phyloP scores from a whole-genome alignment of 495 filamentous ascomycete genomes.

The Aspergillus haitiensis region DNA sequence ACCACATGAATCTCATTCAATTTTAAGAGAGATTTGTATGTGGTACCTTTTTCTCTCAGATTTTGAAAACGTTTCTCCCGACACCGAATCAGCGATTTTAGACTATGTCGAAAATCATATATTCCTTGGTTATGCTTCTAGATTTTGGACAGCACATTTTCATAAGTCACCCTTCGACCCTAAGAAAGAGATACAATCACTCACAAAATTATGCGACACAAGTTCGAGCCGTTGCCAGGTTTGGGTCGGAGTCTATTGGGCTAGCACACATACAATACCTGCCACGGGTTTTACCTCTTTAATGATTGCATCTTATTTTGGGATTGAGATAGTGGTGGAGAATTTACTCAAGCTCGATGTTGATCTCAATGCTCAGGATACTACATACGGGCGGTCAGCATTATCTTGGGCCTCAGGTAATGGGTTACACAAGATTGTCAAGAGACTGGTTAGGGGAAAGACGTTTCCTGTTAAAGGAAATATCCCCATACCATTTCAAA shows the following conservation, averaged over 20 bases:
- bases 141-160: background rate
- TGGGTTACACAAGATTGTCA: background rate
- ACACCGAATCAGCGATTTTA: background rate
- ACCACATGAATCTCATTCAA: background rate
- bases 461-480: background rate
- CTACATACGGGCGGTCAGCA: background rate
- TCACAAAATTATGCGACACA: background rate
- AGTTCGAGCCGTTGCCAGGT: background rate
- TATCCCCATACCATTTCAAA: background rate
- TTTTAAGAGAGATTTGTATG: background rate
- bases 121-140: background rate
- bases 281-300: background rate
- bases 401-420: background rate
- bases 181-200: background rate
- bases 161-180: background rate
- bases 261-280: too few species aligned
- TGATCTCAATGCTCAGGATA: background rate
- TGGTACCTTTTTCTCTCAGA: background rate
- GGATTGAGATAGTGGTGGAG: conserved; percentile 1
- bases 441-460: background rate
- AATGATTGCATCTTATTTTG: background rate
- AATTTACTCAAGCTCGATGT: background rate
- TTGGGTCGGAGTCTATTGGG: background rate
- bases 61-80: background rate
- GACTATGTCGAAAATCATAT: background rate